Base-by-base conservation (phyloP, 768 basidiomycete species). In the Daedaleopsis nitida region DNA sequence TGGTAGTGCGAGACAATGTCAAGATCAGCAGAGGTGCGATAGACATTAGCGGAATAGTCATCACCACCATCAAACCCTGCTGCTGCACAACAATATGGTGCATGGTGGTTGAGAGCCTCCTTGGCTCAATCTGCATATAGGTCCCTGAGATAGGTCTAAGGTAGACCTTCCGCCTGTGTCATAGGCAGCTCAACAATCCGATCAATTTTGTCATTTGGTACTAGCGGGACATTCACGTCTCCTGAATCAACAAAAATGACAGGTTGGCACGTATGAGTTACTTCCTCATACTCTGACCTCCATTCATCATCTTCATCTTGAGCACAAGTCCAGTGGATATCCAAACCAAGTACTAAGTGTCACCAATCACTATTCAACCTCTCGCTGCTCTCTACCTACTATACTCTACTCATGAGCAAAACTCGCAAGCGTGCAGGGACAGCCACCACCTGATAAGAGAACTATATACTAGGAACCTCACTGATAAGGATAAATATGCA, bases 1-100 rank as follows among this genome's bases (percentile, higher is more conserved):
- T 39, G 53, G 12, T 19, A 60, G 38, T 60, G 59, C 59, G 50
- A 55, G 0, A 60, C 34, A 5, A 60, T 53, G 16, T 60, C 53
- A 11, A 60, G 38, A 17, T 19, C 1, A 24, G 38, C 12, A 39
- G 8, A 2, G 4, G 59, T 60, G 2, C 59, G 53, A 14, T 60
- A 60, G 0, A 60, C 53, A 12, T 49, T 49, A 0, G 47, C 38
- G 14, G 27, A 19, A n/a, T 60, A 60, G 10, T 32, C 27, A 32
- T 49, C 19, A 1, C 37, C n/a, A 1, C 39, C 47, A 34, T 60
- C 59, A 9, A 60, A 43, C 17, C 11, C 27, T 7, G 47, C 53
- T 1, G 10, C 47, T 1, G 7, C 45, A 13, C 59, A 60, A 24
- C 59, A 60, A 14, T 60, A 60, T 9, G 59, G 59, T 1, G 17